Percentiles rank a stretch among this genome's conserved stretches.
Evolutionary conservation across 768 basidiomycete species (phyloP).

Genomic region (Gloeophyllum trabeum): DNA sequence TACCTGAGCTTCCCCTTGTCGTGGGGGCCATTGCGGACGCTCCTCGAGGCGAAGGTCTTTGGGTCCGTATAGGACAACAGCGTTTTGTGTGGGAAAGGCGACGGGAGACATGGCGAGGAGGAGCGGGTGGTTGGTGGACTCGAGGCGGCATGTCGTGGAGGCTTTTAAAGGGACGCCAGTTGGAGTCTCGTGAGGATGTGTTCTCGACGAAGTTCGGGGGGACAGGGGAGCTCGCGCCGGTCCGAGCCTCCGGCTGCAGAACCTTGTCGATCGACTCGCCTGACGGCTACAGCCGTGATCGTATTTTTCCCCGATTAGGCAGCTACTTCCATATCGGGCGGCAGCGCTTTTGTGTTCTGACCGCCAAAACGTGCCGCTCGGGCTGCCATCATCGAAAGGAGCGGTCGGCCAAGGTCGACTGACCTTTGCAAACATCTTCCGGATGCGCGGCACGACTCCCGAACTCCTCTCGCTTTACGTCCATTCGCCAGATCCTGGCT

Average conservation of each 20-base stretch:
- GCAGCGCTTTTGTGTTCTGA: too few species aligned
- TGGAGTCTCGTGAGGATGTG: slow-evolving; percentile 20
- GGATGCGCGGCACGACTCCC: too few species aligned
- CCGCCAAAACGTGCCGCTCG: too few species aligned
- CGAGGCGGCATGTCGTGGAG: slow-evolving; percentile 1
- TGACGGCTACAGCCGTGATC: not conserved
- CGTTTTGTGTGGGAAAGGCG: slow-evolving; percentile 45
- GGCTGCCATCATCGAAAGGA: too few species aligned
- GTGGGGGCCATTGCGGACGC: slow-evolving; percentile 63
- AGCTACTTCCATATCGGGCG: too few species aligned
- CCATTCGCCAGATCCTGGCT: too few species aligned
- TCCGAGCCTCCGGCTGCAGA: slow-evolving; percentile 16
- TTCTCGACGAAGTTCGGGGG: not conserved
- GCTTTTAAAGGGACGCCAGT: slow-evolving; percentile 4
- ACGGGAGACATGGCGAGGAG: slow-evolving; percentile 27
- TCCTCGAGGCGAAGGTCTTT: slow-evolving; percentile 75
- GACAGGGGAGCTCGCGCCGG: slow-evolving; percentile 11
- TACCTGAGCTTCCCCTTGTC: slow-evolving; percentile 68
- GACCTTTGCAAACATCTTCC: too few species aligned
- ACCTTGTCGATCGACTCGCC: not conserved
- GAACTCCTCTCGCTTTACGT: too few species aligned
- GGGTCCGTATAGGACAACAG: slow-evolving; percentile 76
- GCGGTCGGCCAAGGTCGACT: too few species aligned
- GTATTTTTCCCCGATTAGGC: too few species aligned
- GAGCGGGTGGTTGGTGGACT: slow-evolving; percentile 3